Percentiles rank a stretch among this genome's conserved stretches.
phyloP scores from a whole-genome alignment of 2,329 filamentous ascomycete species.

The Cladophialophora chaetospira region DNA sequence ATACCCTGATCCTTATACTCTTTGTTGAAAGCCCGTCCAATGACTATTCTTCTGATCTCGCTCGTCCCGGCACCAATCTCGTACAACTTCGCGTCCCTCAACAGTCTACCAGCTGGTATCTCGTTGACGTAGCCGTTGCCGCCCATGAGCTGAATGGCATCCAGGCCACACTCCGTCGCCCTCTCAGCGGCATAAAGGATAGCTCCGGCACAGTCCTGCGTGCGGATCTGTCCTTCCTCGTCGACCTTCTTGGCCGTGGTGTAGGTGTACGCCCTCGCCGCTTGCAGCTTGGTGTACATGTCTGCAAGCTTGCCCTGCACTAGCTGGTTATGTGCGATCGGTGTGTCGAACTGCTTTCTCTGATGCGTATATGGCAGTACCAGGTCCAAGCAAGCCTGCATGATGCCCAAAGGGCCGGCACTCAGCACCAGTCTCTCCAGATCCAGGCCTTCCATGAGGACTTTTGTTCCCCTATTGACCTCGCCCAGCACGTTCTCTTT shows the following conservation, averaged over 20 bases:
- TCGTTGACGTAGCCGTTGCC: slow-evolving; percentile 97
- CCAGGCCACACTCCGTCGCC: slow-evolving; percentile 81
- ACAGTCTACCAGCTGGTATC: slow-evolving; percentile 81
- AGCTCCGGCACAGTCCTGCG: slow-evolving; percentile 90
- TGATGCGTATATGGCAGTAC: slow-evolving; percentile 86
- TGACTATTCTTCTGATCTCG: slow-evolving; percentile 91
- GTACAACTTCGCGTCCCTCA: slow-evolving; percentile 80
- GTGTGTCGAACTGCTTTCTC: slow-evolving; percentile 81
- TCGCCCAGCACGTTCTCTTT: slow-evolving; percentile 76
- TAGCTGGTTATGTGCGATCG: slow-evolving; percentile 89
- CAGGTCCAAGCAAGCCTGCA: slow-evolving; percentile 87
- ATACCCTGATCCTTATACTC: slow-evolving; percentile 59
- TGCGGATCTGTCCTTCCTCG: slow-evolving; percentile 70
- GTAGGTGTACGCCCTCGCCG: slow-evolving; percentile 84
- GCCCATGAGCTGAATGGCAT: slow-evolving; percentile 88
- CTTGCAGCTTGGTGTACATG: slow-evolving; percentile 94
- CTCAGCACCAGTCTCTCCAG: slow-evolving; percentile 90
- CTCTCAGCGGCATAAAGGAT: slow-evolving; percentile 92
- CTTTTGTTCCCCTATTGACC: slow-evolving; percentile 79
- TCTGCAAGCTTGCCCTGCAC: slow-evolving; percentile 91
- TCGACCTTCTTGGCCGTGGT: slow-evolving; percentile 77
- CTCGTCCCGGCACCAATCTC: slow-evolving; percentile 97
- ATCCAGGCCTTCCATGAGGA: slow-evolving; percentile 95
- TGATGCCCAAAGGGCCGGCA: slow-evolving; percentile 86
- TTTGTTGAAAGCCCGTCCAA: slow-evolving; percentile 88